Base-by-base conservation (phyloP, 2,329 filamentous ascomycete species). In the Epichloe gansuensis region DNA sequence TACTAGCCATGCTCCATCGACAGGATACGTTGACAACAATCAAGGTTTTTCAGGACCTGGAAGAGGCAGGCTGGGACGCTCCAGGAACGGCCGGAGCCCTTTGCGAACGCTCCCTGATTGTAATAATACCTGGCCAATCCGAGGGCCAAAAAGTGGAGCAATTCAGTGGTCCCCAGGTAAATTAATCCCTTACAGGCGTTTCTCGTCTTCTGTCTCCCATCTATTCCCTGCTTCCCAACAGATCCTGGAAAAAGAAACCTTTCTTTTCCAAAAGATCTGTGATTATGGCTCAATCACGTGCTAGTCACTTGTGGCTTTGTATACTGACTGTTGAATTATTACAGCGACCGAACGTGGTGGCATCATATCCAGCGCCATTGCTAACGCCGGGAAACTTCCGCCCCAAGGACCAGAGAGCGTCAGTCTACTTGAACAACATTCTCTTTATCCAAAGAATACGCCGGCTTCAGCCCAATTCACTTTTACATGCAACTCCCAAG, bases 401-500 rank as follows among this genome's bases (percentile, higher is more conserved):
- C 74, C 79, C 2, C 76, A 74, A 59, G 85, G 83, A 13, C 83
- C 89, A 63, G 87, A 91, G 63, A 93, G 89, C 67, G 75, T 84
- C 56, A 91, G 85, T 66, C 75, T 90, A 54, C 70, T 94, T 47
- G 83, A 88, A 53, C 85, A 88, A 63, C 81, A 85, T 65, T 63
- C 64, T 8, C 71, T 77, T 17, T 68, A 74, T 5, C 74, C 74
- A 53, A 84, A 80, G 60, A 64, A 78, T 4, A 81, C 77, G 38
- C 81, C 87, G 4, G 80, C 84, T 5, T 88, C 89, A 52, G 85
- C 87, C 0, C 89, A 96, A 60, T 98, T 98, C 66, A 98, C 93
- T 9, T 98, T 98, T 64, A 95, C 89, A 12, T 96, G 89, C 68
- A 87, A 94, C 61, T 91, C 90, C 1, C 89, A 93, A 64, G 88